Percentiles rank a stretch among this genome's conserved stretches.
phyloP scores from a whole-genome alignment of 768 basidiomycete genomes.

The Panaeolus cyanescens region DNA sequence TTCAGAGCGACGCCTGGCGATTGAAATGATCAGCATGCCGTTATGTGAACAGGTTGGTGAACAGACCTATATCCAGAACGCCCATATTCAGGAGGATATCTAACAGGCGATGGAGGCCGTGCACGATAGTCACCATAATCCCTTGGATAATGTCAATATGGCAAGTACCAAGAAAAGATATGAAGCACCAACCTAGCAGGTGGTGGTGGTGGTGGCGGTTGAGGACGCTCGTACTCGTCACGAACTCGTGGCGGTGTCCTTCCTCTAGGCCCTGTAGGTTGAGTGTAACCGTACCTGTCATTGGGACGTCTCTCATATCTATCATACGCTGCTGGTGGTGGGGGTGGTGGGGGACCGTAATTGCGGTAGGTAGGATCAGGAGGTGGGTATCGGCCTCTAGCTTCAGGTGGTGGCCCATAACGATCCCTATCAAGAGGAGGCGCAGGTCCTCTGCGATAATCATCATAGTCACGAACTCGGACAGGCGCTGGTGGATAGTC shows the following conservation, averaged over 20 bases:
- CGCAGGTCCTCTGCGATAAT: constrained; percentile 56
- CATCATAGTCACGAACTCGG: constrained; percentile 71
- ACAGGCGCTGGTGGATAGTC: constrained; percentile 58
- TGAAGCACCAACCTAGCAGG: constrained; percentile 46
- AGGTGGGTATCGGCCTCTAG: constrained; percentile 59
- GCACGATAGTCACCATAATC: constrained; percentile 62
- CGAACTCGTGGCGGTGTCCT: constrained; percentile 59
- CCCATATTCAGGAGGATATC: constrained; percentile 53
- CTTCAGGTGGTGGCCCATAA: constrained; percentile 54
- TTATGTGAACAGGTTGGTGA: constrained; percentile 5
- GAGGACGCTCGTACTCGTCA: constrained; percentile 67
- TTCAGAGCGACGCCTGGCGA: constrained; percentile 66
- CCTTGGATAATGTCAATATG: constrained; percentile 30
- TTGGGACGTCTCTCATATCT: constrained; percentile 60
- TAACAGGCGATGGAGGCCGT: constrained; percentile 54
- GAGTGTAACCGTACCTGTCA: constrained; percentile 48
- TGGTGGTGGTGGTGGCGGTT: background rate
- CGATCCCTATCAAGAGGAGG: constrained; percentile 49
- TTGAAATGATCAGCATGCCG: background rate
- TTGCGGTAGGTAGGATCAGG: constrained; percentile 54
- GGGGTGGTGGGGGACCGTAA: constrained; percentile 47
- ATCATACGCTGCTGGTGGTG: constrained; percentile 57
- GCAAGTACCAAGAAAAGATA: background rate
- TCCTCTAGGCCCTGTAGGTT: constrained; percentile 55
- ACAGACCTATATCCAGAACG: constrained; percentile 52